Evolutionary conservation across 2,329 filamentous ascomycete species (phyloP).

Genomic region (Diaporthe batatas): DNA sequence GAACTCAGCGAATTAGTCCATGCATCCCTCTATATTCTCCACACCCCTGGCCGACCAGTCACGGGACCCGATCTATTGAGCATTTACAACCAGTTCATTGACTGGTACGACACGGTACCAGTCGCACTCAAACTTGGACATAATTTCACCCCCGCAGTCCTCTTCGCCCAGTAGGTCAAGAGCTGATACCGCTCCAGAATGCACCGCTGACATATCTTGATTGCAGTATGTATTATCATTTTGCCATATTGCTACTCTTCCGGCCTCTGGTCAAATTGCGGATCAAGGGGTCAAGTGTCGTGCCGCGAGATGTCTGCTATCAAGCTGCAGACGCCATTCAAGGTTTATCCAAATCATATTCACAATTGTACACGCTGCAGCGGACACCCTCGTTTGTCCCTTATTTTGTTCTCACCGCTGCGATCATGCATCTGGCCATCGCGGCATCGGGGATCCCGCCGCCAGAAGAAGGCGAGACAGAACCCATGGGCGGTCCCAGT

Average conservation of each 20-base stretch:
- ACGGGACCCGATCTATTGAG: conserved; percentile 73
- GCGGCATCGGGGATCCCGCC: conserved; percentile 53
- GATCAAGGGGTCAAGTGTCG: conserved; percentile 73
- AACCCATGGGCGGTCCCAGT: conserved; percentile 31
- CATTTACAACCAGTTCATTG: conserved; percentile 76
- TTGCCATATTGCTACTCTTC: conserved; percentile 79
- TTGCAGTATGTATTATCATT: conserved; percentile 77
- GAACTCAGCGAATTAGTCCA: conserved; percentile 81
- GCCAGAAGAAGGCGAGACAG: conserved; percentile 1
- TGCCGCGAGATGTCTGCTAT: conserved; percentile 75
- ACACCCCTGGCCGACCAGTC: conserved; percentile 75
- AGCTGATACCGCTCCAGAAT: neutral
- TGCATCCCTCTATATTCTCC: conserved; percentile 78
- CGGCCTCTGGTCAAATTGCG: conserved; percentile 76
- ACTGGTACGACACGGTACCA: conserved; percentile 79
- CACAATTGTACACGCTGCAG: conserved; percentile 69
- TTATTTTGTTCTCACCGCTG: conserved; percentile 71
- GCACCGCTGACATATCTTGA: conserved; percentile 34
- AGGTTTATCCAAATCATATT: conserved; percentile 67
- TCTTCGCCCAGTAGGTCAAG: conserved; percentile 78
- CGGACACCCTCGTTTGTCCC: conserved; percentile 72
- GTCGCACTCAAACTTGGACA: conserved; percentile 73
- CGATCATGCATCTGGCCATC: conserved; percentile 72
- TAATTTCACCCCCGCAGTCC: conserved; percentile 79
- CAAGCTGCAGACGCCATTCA: conserved; percentile 73